Evolutionary conservation across 2,329 filamentous ascomycete genomes (phyloP).

Genomic region (Alternaria atra): DNA sequence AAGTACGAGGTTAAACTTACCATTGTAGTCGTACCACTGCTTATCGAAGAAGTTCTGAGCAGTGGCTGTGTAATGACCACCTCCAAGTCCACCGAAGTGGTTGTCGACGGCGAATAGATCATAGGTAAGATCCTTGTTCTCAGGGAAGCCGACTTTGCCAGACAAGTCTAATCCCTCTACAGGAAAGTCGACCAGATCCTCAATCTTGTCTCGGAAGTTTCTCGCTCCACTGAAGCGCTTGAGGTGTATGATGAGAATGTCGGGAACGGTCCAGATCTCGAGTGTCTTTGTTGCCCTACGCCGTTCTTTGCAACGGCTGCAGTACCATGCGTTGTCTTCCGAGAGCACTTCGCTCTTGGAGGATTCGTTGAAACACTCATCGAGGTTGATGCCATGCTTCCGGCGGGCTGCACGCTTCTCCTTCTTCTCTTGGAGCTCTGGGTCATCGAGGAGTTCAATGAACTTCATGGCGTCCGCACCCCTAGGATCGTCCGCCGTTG

Average conservation of each 20-base stretch:
- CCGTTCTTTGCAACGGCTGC: slow-evolving; percentile 93
- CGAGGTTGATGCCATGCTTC: slow-evolving; percentile 80
- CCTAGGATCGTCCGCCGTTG: slow-evolving; percentile 59
- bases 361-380: slow-evolving; percentile 94
- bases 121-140: slow-evolving; percentile 84
- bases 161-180: slow-evolving; percentile 86
- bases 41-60: slow-evolving; percentile 90
- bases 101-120: slow-evolving; percentile 96
- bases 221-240: slow-evolving; percentile 93
- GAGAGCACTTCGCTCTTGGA: slow-evolving; percentile 93
- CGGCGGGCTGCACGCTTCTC: slow-evolving; percentile 70
- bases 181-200: slow-evolving; percentile 90
- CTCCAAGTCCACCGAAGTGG: slow-evolving; percentile 91
- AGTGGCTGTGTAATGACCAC: slow-evolving; percentile 95
- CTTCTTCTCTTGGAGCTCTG: slow-evolving; percentile 71
- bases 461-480: slow-evolving; percentile 68
- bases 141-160: slow-evolving; percentile 78
- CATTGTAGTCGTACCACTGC: slow-evolving; percentile 97
- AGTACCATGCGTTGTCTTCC: slow-evolving; percentile 97
- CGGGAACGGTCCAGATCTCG: slow-evolving; percentile 94
- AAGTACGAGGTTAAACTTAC: slow-evolving; percentile 57
- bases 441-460: slow-evolving; percentile 63
- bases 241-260: slow-evolving; percentile 92
- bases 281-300: slow-evolving; percentile 94
- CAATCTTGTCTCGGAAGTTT: slow-evolving; percentile 87